These are phyloP conservation scores for Amniculicola lignicola DNA, from an alignment of 495 filamentous ascomycete species.

Conservation along the genomic window DNA sequence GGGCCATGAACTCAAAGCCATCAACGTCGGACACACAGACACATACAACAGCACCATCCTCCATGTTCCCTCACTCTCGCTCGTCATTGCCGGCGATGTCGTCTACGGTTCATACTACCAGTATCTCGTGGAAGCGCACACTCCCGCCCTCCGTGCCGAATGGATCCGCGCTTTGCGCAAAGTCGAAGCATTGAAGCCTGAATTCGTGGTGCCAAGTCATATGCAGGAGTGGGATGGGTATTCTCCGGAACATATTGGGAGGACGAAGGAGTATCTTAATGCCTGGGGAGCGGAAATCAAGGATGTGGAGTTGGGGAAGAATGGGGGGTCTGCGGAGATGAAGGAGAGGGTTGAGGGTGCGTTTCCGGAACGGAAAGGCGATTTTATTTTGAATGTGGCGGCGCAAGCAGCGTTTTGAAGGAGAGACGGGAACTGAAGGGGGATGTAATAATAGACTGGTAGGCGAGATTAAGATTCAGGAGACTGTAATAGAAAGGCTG, in stretches of 20 bases:
- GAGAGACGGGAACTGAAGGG: background rate
- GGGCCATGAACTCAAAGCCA: constrained; percentile 18
- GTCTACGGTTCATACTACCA: constrained; percentile 44
- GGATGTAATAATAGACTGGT: background rate
- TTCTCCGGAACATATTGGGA: background rate
- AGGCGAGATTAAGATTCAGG: background rate
- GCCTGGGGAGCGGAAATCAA: background rate
- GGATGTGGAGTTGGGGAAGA: background rate
- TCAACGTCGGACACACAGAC: constrained; percentile 40
- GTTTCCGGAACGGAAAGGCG: background rate
- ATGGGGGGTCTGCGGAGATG: background rate
- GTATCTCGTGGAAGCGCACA: constrained; percentile 39
- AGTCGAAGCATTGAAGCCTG: constrained; percentile 36
- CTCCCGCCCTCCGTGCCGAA: constrained; percentile 29
- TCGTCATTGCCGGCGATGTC: constrained; percentile 40
- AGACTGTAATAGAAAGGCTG: background rate
- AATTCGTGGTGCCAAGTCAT: constrained; percentile 40
- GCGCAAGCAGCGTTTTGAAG: background rate
- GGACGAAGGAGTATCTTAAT: constrained; percentile 1
- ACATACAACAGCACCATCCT: constrained; percentile 39
- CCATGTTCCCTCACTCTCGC: constrained; percentile 35
- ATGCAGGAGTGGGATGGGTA: constrained; percentile 3
- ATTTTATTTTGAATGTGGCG: background rate
- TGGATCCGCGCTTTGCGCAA: constrained; percentile 42
- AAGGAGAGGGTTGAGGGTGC: no score